Percentiles rank a stretch among this genome's conserved stretches.
Evolutionary conservation across 345 rosid species (phyloP).

Genomic region (Syzygium jambos): DNA sequence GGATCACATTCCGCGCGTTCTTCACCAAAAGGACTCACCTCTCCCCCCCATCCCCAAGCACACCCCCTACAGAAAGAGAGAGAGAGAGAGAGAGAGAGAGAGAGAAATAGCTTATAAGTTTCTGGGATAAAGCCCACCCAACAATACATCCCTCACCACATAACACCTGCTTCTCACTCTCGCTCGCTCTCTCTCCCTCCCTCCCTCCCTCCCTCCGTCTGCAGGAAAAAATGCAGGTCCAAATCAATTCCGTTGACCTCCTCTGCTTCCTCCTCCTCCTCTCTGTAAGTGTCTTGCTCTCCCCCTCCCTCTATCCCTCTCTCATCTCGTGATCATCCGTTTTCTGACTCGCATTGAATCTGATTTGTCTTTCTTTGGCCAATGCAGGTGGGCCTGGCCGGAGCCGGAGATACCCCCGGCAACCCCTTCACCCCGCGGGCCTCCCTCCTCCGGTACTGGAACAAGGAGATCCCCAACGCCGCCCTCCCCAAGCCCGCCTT

Average conservation of each 20-base stretch:
- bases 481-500: conserved; percentile 17
- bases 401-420: neutral
- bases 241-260: neutral
- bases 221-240: neutral
- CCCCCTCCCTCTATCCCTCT: neutral
- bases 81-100: no score
- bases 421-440: conserved; percentile 34
- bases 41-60: no score
- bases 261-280: neutral
- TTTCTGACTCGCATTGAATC: neutral
- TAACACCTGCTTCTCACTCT: neutral
- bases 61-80: no score
- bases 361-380: neutral
- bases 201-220: neutral
- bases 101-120: no score
- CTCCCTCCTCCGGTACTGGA: conserved; percentile 35
- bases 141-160: neutral
- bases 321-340: no score
- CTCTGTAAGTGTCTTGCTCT: neutral
- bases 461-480: conserved; percentile 22
- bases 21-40: neutral
- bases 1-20: neutral
- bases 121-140: no score
- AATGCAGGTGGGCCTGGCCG: conserved; percentile 2
- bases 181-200: neutral